Base-by-base conservation (phyloP, 768 basidiomycete genomes). In the Chalciporus sphaerocephalus region DNA sequence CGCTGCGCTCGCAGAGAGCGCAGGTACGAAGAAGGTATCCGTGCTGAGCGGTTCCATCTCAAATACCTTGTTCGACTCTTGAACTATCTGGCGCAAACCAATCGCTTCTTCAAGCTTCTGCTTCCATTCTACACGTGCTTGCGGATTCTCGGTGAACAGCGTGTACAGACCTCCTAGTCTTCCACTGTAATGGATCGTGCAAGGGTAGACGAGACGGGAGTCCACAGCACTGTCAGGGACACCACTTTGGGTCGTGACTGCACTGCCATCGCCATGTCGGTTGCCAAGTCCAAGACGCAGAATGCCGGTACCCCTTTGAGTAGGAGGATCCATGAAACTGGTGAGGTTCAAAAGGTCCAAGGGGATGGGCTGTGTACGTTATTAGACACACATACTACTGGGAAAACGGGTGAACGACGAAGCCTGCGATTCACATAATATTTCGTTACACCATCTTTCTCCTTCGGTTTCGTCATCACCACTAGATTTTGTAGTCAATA, bases 41-140 rank as follows among this genome's bases (percentile, higher is more conserved):
- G 80, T 74, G 61, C 92, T 94, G 44, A 96, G 73, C 2, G 88
- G 89, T 59, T 91, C 89, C 47, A 93, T 78, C 68, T 97, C 93
- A 55, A 97, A 96, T 15, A 91, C 91, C 71, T 92, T 92, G 66
- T 92, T 93, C 20, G 87, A 87, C 60, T 97, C 94, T 60, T 94
- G 87, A 22, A 93, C 91, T 25, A 87, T 83, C 57, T 79, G 84
- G 36, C 94, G 80, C 45, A 95, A 60, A 8, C 83, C 87, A 41
- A 92, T 79, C 13, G 94, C 93, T 63, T 95, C 89, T 48, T 92
- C 82, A 4, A 98, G 69, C 64, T 91, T 93, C 55, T 80, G 72
- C 64, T 90, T 85, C 96, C 96, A 99, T 48, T 94, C 92, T 7
- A 71, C 60, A 2, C 95, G 80, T 2, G 78, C 78, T 32, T 85